phyloP scores from a whole-genome alignment of 139 green algal genomes.

The Auxenochlorella protothecoides region DNA sequence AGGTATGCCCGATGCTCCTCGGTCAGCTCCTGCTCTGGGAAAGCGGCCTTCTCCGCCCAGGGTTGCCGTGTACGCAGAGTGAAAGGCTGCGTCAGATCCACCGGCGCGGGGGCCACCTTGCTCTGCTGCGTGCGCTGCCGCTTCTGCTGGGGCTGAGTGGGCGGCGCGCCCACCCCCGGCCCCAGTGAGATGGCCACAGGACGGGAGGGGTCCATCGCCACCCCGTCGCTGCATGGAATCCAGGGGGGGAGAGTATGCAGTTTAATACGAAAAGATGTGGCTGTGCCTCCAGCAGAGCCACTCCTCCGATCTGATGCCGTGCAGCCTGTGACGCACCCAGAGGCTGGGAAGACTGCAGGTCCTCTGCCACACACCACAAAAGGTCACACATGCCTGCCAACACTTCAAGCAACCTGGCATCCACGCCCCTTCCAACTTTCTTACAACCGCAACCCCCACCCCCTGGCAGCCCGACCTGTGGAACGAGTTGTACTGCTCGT shows the following conservation, averaged over 20 bases:
- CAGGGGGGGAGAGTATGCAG: no score
- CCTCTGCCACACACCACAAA: conserved; percentile 3
- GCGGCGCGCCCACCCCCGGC: background rate
- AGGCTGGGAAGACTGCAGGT: background rate
- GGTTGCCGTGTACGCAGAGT: conserved; percentile 46
- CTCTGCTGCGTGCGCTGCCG: conserved; percentile 38
- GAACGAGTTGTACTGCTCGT: conserved; percentile 88
- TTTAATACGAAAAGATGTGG: no score
- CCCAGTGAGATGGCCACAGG: conserved; percentile 4
- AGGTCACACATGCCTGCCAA: no score
- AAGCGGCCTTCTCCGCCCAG: conserved; percentile 64
- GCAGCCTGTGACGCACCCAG: background rate
- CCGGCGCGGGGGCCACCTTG: background rate
- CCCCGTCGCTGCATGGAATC: conserved; percentile 5
- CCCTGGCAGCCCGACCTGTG: conserved; percentile 3
- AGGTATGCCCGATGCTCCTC: conserved; percentile 85
- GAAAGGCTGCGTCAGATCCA: conserved; percentile 39
- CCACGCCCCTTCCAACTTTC: no score
- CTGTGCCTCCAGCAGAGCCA: background rate
- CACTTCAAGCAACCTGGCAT: no score
- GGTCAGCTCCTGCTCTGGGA: conserved; percentile 45
- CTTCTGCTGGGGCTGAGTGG: conserved; percentile 21
- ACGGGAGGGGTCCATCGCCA: conserved; percentile 1
- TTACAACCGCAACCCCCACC: no score
- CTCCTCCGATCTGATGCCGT: background rate